Percentiles rank a stretch among this genome's conserved stretches.
Conservation (phyloP, 2,329 filamentous ascomycete species). For the Plectosphaerella plurivora region DNA sequence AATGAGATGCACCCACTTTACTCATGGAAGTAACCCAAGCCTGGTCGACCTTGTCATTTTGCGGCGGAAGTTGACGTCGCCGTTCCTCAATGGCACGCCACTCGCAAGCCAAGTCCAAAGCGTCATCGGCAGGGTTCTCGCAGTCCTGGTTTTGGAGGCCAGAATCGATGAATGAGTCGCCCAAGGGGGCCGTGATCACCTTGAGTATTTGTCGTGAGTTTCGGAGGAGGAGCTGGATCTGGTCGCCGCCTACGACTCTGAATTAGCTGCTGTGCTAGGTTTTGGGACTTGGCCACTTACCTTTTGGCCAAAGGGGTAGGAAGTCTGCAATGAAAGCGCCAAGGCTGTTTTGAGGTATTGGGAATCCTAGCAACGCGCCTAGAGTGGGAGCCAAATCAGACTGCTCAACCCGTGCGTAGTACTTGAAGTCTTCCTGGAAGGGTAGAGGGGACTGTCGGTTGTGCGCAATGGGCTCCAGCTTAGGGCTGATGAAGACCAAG, state of each 20-base stretch:
- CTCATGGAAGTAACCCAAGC: constrained; percentile 39
- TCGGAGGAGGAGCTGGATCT: constrained; percentile 63
- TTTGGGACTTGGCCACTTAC: constrained; percentile 34
- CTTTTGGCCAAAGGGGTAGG: constrained; percentile 67
- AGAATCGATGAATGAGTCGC: constrained; percentile 27
- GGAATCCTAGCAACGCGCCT: constrained; percentile 80
- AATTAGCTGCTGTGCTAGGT: constrained; percentile 4
- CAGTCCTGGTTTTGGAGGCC: constrained; percentile 17
- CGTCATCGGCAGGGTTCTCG: constrained; percentile 33
- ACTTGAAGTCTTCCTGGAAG: constrained; percentile 69
- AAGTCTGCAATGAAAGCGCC: constrained; percentile 81
- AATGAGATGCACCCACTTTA: constrained; percentile 23
- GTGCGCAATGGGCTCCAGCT: constrained; percentile 56
- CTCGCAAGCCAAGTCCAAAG: constrained; percentile 62
- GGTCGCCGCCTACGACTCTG: constrained; percentile 39
- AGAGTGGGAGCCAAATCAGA: constrained; percentile 90
- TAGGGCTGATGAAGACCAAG: constrained; percentile 85
- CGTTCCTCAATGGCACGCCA: constrained; percentile 48
- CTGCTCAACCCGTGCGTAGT: constrained; percentile 83
- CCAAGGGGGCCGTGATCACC: constrained; percentile 72
- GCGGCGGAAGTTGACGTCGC: constrained; percentile 9
- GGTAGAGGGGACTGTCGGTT: constrained; percentile 46
- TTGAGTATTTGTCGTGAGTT: constrained; percentile 79
- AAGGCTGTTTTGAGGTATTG: constrained; percentile 83
- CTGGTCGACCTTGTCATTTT: constrained; percentile 22